Percentiles rank a stretch among this genome's conserved stretches.
phyloP scores from a whole-genome alignment of 179 eudicot species.

The Beta lomatogona region DNA sequence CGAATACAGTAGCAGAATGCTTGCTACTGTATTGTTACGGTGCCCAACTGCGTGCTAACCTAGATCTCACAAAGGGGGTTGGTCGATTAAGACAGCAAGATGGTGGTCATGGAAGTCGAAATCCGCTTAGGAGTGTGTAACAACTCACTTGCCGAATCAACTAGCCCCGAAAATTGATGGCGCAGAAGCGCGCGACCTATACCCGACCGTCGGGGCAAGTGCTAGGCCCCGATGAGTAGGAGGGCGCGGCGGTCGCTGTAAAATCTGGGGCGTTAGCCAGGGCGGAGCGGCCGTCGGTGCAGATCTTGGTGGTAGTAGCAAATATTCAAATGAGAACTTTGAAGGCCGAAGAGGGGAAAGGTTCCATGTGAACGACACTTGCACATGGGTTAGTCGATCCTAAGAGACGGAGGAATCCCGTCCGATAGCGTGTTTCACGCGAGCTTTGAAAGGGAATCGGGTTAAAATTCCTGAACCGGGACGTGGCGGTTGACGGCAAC shows the following conservation, averaged over 20 bases:
- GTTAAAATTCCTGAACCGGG: not conserved
- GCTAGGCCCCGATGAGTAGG: conserved; percentile 54
- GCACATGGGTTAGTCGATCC: conserved; percentile 41
- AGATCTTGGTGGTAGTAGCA: conserved; percentile 40
- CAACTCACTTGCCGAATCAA: conserved; percentile 39
- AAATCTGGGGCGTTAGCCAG: conserved; percentile 37
- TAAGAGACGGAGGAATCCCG: conserved; percentile 39
- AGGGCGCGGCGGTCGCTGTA: conserved; percentile 42
- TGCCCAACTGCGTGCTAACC: conserved; percentile 6
- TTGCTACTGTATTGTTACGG: too few species aligned
- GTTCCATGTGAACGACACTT: conserved; percentile 55
- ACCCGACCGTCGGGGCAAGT: conserved; percentile 55
- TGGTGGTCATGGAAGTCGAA: conserved; percentile 51
- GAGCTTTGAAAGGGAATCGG: conserved; percentile 4
- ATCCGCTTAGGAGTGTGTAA: conserved; percentile 17
- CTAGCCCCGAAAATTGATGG: conserved; percentile 77
- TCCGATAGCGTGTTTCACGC: conserved; percentile 33
- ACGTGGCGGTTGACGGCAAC: not conserved
- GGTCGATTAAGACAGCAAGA: conserved; percentile 68
- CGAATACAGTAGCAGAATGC: too few species aligned
- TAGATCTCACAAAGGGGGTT: conserved; percentile 49
- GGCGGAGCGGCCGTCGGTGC: conserved; percentile 35
- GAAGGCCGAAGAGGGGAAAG: conserved; percentile 56
- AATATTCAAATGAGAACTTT: conserved; percentile 53
- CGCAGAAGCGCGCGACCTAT: conserved; percentile 63